A percentile compares a stretch with the other conserved stretches of the same genome.
Conservation (phyloP, 306 rosid genomes). For the Crataegus laevigata region DNA sequence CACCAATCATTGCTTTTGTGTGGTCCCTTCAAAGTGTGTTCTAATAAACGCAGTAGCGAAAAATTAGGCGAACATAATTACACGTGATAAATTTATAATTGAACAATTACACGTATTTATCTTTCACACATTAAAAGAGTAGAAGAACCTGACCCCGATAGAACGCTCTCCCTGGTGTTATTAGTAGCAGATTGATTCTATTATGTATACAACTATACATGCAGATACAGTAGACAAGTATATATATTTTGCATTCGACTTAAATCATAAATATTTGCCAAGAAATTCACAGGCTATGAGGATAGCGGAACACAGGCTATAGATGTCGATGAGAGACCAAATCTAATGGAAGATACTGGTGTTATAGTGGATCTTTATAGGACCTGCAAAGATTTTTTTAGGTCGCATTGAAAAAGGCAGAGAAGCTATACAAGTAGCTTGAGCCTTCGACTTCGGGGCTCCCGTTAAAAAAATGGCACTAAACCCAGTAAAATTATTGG, state of each 20-base stretch:
- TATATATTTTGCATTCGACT: too few relatives aligned
- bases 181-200: not conserved
- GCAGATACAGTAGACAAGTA: too few relatives aligned
- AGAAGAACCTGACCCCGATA: too few relatives aligned
- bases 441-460: not conserved
- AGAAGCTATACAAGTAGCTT: not conserved
- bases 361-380: not conserved
- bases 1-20: not conserved
- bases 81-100: too few relatives aligned
- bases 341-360: conserved; percentile 1
- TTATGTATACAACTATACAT: too few relatives aligned
- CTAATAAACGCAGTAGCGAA: too few relatives aligned
- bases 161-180: too few relatives aligned
- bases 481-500: not conserved
- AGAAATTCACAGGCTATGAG: not conserved
- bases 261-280: not conserved
- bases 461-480: not conserved
- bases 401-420: not conserved
- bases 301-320: not conserved
- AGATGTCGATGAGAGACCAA: not conserved
- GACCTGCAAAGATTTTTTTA: conserved; percentile 1
- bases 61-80: too few relatives aligned
- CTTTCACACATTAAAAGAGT: too few relatives aligned
- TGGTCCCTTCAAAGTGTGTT: not conserved
- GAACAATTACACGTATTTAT: too few relatives aligned